Percentiles rank a stretch among this genome's conserved stretches.
These are phyloP conservation scores for Solanum corneliomulleri DNA, from an alignment of 257 asterid genomes.

Conservation along the genomic window DNA sequence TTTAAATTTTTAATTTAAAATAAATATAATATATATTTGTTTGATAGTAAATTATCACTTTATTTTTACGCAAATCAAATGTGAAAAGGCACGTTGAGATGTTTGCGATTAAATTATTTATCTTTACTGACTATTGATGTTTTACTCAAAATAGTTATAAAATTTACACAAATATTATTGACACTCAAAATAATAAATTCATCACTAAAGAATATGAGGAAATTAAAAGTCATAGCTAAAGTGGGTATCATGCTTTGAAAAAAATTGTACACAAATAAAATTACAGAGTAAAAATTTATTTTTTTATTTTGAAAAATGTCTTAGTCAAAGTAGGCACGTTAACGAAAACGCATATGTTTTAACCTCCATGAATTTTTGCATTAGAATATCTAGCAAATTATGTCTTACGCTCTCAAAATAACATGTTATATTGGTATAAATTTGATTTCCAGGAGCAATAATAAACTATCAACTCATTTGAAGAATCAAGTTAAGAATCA, in stretches of 20 bases:
- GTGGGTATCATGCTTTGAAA: fast-evolving
- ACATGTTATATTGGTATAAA: background rate
- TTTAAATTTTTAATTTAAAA: too few species aligned
- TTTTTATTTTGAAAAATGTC: too few species aligned
- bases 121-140: background rate
- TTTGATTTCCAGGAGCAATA: background rate
- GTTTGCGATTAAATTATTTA: background rate
- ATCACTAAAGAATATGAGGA: too few species aligned
- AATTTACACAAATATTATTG: too few species aligned
- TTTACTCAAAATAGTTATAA: too few species aligned
- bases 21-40: too few species aligned
- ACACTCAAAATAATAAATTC: too few species aligned
- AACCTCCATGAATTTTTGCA: background rate
- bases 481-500: too few species aligned
- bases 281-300: too few species aligned
- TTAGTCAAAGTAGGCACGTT: too few species aligned
- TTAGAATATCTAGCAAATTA: background rate
- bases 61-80: too few species aligned
- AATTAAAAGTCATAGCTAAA: background rate
- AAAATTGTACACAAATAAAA: too few species aligned
- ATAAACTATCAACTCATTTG: background rate
- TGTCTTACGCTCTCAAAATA: background rate
- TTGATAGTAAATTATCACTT: background rate
- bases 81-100: background rate
- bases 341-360: background rate